phyloP scores from a whole-genome alignment of 2,329 filamentous ascomycete genomes.

The Aspergillus fijiensis region DNA sequence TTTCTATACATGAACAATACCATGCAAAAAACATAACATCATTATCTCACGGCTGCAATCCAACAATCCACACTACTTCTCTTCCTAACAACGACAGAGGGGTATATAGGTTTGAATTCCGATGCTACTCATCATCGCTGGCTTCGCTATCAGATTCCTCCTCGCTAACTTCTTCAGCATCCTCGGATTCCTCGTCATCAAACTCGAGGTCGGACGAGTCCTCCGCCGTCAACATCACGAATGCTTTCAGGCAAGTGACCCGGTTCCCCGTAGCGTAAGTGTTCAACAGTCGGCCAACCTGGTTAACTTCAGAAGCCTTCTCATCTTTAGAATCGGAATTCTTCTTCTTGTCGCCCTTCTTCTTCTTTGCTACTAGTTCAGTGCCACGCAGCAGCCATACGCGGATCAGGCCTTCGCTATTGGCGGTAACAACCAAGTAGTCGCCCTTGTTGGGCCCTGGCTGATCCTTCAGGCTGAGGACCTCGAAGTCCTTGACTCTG shows the following conservation, averaged over 20 bases:
- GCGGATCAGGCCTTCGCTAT: conserved; percentile 83
- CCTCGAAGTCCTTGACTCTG: conserved; percentile 85
- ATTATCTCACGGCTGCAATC: conserved; percentile 10
- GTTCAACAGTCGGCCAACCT: conserved; percentile 68
- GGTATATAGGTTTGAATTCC: conserved; percentile 23
- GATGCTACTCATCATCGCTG: conserved; percentile 26
- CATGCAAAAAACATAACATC: background rate
- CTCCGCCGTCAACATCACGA: conserved; percentile 70
- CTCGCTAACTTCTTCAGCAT: conserved; percentile 26
- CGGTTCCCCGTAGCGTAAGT: conserved; percentile 82
- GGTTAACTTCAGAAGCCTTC: conserved; percentile 23
- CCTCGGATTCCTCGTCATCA: conserved; percentile 30
- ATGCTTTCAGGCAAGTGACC: conserved; percentile 84
- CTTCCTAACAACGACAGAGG: conserved; percentile 15
- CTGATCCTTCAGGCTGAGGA: conserved; percentile 52
- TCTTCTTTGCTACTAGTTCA: conserved; percentile 26
- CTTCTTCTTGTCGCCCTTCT: conserved; percentile 20
- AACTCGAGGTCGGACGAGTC: conserved; percentile 55
- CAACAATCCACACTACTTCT: background rate
- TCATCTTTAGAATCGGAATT: conserved; percentile 19
- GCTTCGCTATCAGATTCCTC: conserved; percentile 26
- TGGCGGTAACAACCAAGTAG: conserved; percentile 67
- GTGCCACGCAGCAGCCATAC: conserved; percentile 63
- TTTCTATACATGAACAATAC: background rate
- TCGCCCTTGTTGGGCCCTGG: conserved; percentile 34